Conservation (phyloP, 805 yeast genomes). For the Metahyphopichia silvanorum region DNA sequence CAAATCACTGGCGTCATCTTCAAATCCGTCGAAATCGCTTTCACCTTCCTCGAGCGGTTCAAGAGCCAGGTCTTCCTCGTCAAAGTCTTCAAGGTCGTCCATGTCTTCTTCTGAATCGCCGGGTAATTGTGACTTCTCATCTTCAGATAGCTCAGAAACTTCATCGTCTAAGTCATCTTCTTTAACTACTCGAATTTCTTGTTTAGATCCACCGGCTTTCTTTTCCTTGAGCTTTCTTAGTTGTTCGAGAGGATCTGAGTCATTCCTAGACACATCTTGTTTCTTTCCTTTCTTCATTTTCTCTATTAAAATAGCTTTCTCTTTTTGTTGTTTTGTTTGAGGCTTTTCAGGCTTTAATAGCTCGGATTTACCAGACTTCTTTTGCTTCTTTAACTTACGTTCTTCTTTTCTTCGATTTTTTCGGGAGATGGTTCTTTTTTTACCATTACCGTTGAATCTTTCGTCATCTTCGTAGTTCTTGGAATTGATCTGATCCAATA, state of each 20-base stretch:
- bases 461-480: constrained; percentile 35
- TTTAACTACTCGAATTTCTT: constrained; percentile 23
- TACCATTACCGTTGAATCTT: constrained; percentile 10
- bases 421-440: constrained; percentile 22
- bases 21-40: no score
- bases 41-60: no score
- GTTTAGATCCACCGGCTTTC: constrained; percentile 5
- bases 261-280: constrained; percentile 21
- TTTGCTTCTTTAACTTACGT: constrained; percentile 29
- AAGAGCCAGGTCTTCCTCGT: no score
- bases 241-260: constrained; percentile 20
- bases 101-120: constrained; percentile 14
- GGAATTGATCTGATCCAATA: constrained; percentile 47
- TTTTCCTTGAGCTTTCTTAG: constrained; percentile 15
- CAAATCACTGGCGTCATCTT: constrained; percentile 9
- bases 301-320: constrained; percentile 5
- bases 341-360: constrained; percentile 8
- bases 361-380: constrained; percentile 10
- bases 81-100: constrained; percentile 14
- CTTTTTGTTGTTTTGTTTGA: constrained; percentile 10
- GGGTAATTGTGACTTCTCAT: no score
- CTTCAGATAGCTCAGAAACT: constrained; percentile 26
- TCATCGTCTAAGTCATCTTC: constrained; percentile 29
- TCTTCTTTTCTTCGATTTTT: constrained; percentile 37
- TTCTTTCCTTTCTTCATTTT: constrained; percentile 1